phyloP scores from a whole-genome alignment of 2,329 filamentous ascomycete genomes.

The Pseudocercospora pini-densiflorae region DNA sequence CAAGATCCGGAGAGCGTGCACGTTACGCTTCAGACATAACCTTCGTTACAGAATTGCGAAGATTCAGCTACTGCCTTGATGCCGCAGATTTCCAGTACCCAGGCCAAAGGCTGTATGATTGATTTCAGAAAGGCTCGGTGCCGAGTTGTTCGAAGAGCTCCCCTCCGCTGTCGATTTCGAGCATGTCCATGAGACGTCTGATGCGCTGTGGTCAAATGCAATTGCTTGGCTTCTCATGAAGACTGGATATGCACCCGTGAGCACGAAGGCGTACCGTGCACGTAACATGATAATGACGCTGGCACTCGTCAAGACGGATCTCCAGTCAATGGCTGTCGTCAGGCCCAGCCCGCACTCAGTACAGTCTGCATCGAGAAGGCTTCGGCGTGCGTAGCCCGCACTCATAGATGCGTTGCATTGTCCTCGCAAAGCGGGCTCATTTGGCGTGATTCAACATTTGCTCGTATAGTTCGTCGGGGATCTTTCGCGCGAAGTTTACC shows the following conservation, averaged over 20 bases:
- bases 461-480: slow-evolving; percentile 87
- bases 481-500: slow-evolving; percentile 83
- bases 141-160: not conserved
- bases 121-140: not conserved
- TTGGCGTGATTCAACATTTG: slow-evolving; percentile 88
- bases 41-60: too few relatives aligned
- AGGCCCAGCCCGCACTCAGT: not conserved
- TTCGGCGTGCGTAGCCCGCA: not conserved
- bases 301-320: not conserved
- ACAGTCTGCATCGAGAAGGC: not conserved
- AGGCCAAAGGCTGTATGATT: too few relatives aligned
- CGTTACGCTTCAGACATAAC: too few relatives aligned
- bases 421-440: slow-evolving; percentile 47
- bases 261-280: not conserved
- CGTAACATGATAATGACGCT: not conserved
- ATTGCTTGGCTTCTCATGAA: not conserved
- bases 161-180: not conserved
- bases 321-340: not conserved
- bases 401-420: not conserved
- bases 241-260: too few relatives aligned
- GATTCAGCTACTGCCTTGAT: too few relatives aligned
- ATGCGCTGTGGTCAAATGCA: not conserved
- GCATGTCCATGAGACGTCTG: not conserved
- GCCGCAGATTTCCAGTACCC: too few relatives aligned
- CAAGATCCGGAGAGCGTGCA: too few relatives aligned